Conservation (phyloP, 2,329 filamentous ascomycete genomes). For the Neoascochyta sp. region DNA sequence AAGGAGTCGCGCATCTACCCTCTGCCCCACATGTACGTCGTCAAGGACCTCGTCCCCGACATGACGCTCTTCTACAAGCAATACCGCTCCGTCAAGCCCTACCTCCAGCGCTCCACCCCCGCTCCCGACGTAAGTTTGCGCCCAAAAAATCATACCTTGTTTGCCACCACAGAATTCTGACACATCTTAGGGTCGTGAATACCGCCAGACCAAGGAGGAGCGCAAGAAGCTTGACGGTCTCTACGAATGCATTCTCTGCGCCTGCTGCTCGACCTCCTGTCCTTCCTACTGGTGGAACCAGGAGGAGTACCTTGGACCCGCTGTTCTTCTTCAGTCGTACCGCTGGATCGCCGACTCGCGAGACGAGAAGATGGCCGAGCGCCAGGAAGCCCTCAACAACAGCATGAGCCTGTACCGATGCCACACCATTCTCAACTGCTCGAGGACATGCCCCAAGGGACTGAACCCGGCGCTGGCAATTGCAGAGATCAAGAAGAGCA, state of each 20-base stretch:
- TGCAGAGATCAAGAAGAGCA: conserved; percentile 97
- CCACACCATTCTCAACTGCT: conserved; percentile 99
- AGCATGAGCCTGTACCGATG: conserved; percentile 98
- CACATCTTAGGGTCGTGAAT: conserved; percentile 72
- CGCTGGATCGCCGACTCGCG: conserved; percentile 94
- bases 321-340: conserved; percentile 95
- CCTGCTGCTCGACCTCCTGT: conserved; percentile 98
- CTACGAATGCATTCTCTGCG: conserved; percentile 99
- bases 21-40: conserved; percentile 95
- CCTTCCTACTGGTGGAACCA: conserved; percentile 99
- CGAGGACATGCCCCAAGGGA: conserved; percentile 95
- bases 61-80: conserved; percentile 99
- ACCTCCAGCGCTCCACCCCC: conserved; percentile 85
- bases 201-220: conserved; percentile 85
- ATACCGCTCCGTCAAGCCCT: conserved; percentile 99
- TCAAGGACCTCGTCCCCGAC: conserved; percentile 98
- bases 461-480: conserved; percentile 93
- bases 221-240: conserved; percentile 96
- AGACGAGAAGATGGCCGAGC: conserved; percentile 83
- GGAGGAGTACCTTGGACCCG: conserved; percentile 96
- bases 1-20: conserved; percentile 94
- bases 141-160: background rate
- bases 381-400: conserved; percentile 91
- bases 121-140: conserved; percentile 67
- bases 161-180: conserved; percentile 10